phyloP scores from a whole-genome alignment of 192 early-diverging fungal species.

The Rhizophagus clarus region DNA sequence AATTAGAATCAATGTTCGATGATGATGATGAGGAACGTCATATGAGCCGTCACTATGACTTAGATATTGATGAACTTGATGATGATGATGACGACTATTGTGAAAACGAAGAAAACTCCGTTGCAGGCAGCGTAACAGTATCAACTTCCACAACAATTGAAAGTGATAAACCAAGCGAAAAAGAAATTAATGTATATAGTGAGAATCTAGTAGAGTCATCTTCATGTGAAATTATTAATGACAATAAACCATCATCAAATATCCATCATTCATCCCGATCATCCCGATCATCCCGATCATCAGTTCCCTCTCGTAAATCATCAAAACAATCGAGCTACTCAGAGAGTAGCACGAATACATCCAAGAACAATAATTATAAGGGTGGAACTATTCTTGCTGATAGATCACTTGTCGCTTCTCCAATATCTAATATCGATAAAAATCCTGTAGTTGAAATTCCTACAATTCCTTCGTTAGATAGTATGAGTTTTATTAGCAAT shows the following conservation, averaged over 20 bases:
- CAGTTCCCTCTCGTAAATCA: no score
- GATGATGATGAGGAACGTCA: slow-evolving; percentile 16
- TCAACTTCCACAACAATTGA: not conserved
- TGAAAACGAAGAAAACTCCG: not conserved
- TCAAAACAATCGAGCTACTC: no score
- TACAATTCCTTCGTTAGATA: not conserved
- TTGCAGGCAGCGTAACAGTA: not conserved
- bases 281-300: no score
- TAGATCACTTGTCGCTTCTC: no score
- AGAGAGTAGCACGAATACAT: no score
- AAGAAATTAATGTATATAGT: not conserved
- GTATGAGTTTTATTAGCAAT: not conserved
- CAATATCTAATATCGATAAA: no score
- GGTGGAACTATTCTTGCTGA: no score
- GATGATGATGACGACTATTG: not conserved
- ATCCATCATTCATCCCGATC: no score
- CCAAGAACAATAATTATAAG: no score
- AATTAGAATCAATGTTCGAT: slow-evolving; percentile 23
- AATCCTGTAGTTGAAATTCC: no score
- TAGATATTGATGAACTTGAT: not conserved
- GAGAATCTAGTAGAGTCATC: not conserved
- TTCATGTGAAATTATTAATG: not conserved
- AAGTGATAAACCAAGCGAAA: not conserved
- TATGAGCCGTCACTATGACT: not conserved
- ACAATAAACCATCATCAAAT: no score